These are phyloP conservation scores for Phytophthora hybrid DNA, from an alignment of 352 stramenopile genomes.

Conservation along the genomic window DNA sequence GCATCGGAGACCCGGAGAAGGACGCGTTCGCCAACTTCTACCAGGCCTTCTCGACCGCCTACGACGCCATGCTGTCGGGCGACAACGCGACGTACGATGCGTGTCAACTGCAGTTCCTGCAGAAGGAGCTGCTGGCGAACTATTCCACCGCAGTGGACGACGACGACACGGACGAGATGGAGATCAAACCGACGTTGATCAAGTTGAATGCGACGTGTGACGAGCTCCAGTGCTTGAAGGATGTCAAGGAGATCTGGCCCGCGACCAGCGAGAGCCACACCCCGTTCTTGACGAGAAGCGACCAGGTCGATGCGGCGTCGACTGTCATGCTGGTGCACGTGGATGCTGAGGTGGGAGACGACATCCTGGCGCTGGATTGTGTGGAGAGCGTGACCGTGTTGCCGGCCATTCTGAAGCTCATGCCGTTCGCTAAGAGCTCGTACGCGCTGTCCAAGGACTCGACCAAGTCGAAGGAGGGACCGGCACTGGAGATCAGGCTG, in stretches of 20 bases:
- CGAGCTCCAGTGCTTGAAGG: conserved; percentile 54
- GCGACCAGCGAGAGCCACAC: conserved; percentile 56
- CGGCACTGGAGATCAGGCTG: conserved; percentile 55
- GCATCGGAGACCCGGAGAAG: conserved; percentile 50
- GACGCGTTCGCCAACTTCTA: conserved; percentile 69
- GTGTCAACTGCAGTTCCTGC: conserved; percentile 74
- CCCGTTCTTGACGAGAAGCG: conserved; percentile 73
- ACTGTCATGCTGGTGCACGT: conserved; percentile 74
- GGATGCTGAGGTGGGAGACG: conserved; percentile 47
- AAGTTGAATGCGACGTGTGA: conserved; percentile 48
- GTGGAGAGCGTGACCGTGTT: conserved; percentile 60
- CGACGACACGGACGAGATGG: conserved; percentile 24
- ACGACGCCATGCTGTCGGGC: conserved; percentile 68
- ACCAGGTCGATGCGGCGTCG: conserved; percentile 46
- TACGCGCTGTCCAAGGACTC: conserved; percentile 42
- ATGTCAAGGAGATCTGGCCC: conserved; percentile 59
- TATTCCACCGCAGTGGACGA: conserved; percentile 40
- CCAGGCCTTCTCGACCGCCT: conserved; percentile 61
- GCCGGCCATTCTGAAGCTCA: conserved; percentile 77
- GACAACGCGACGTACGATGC: conserved; percentile 62
- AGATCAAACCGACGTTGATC: conserved; percentile 64
- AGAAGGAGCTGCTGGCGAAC: conserved; percentile 61
- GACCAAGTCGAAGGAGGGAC: conserved; percentile 38
- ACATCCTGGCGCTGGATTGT: conserved; percentile 57
- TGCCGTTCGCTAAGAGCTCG: conserved; percentile 71